These are phyloP conservation scores for Hericium alpestre DNA, from an alignment of 768 basidiomycete species.

Conservation along the genomic window DNA sequence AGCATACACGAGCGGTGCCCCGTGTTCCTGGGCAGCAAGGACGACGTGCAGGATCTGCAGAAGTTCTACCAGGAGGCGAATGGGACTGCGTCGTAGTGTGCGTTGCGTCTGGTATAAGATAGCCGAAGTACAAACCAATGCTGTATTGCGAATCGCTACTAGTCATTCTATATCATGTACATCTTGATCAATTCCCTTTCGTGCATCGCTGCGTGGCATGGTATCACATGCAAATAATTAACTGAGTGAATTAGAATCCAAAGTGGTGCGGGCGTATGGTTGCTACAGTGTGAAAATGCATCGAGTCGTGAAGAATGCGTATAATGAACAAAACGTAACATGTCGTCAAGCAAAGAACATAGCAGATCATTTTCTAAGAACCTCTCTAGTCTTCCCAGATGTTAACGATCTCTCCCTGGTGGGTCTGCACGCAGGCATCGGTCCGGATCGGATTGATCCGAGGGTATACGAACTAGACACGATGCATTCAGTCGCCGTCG, in stretches of 20 bases:
- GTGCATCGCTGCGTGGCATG: too few relatives aligned
- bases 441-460: conserved; percentile 63
- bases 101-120: not conserved
- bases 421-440: conserved; percentile 79
- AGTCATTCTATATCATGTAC: too few relatives aligned
- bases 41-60: conserved; percentile 85
- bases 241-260: too few relatives aligned
- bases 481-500: not conserved
- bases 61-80: conserved; percentile 55
- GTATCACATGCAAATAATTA: too few relatives aligned
- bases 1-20: conserved; percentile 86
- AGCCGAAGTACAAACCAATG: not conserved
- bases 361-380: too few relatives aligned
- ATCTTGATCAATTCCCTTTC: too few relatives aligned
- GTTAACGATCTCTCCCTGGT: conserved; percentile 67
- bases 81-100: not conserved
- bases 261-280: not conserved
- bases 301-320: not conserved
- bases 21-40: conserved; percentile 87
- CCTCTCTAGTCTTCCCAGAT: conserved; percentile 2
- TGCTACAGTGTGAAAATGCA: not conserved
- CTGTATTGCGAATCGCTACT: not conserved
- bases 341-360: too few relatives aligned
- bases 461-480: conserved; percentile 69
- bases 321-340: not conserved